Evolutionary conservation across 139 green algal species (phyloP).

Genomic region (Diplosphaera chodatii): DNA sequence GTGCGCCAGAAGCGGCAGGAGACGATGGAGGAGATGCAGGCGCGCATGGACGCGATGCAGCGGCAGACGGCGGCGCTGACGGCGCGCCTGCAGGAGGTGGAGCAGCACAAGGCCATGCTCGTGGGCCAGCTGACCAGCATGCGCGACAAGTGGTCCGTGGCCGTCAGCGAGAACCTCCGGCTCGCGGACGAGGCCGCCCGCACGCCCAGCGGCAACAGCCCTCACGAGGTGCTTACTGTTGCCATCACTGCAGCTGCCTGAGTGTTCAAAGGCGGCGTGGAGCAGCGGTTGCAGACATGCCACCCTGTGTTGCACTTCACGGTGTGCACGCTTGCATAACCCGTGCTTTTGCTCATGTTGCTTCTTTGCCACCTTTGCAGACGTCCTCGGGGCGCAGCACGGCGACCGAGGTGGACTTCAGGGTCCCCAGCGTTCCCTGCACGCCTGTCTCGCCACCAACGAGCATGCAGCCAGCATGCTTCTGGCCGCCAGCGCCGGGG

Average conservation of each 20-base stretch:
- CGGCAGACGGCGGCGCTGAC: slow-evolving; percentile 23
- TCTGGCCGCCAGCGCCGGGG: too few relatives aligned
- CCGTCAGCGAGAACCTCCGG: slow-evolving; percentile 6
- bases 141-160: slow-evolving; percentile 12
- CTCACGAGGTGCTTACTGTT: neutral
- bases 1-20: slow-evolving; percentile 26
- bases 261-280: too few relatives aligned
- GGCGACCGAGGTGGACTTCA: neutral
- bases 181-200: slow-evolving; percentile 11
- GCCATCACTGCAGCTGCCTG: too few relatives aligned
- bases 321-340: too few relatives aligned
- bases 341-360: too few relatives aligned
- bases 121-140: slow-evolving; percentile 14
- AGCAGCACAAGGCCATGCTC: slow-evolving; percentile 23
- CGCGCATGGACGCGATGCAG: slow-evolving; percentile 18
- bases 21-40: slow-evolving; percentile 25
- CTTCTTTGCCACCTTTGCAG: neutral
- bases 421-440: too few relatives aligned
- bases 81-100: slow-evolving; percentile 16
- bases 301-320: too few relatives aligned
- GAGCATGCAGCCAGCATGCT: too few relatives aligned
- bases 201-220: too few relatives aligned
- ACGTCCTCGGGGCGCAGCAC: neutral
- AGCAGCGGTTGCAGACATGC: too few relatives aligned
- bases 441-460: too few relatives aligned